phyloP scores from a whole-genome alignment of 768 basidiomycete genomes.

The Aureoboletus auriporus region DNA sequence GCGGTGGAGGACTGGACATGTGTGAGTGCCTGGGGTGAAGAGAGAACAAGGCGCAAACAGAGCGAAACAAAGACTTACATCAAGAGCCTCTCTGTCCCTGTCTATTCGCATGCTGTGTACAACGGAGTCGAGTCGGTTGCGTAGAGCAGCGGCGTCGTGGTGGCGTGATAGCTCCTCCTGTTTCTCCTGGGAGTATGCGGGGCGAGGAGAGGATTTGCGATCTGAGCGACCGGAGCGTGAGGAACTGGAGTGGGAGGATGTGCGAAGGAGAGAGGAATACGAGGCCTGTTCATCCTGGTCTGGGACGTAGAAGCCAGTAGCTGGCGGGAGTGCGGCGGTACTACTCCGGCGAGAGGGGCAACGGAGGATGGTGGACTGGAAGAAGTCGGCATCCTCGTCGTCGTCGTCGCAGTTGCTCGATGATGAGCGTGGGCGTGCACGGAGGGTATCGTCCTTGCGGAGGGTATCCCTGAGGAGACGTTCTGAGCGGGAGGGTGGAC shows the following conservation, averaged over 20 bases:
- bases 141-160: slow-evolving; percentile 40
- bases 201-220: slow-evolving; percentile 12
- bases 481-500: slow-evolving; percentile 50
- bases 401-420: slow-evolving; percentile 21
- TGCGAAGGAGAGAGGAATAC: slow-evolving; percentile 22
- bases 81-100: slow-evolving; percentile 14
- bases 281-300: slow-evolving; percentile 26
- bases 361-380: slow-evolving; percentile 27
- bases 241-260: slow-evolving; percentile 26
- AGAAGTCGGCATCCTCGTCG: slow-evolving; percentile 25
- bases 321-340: slow-evolving; percentile 9
- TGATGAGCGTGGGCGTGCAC: slow-evolving; percentile 26
- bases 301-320: slow-evolving; percentile 30
- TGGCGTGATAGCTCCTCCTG: slow-evolving; percentile 18
- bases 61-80: slow-evolving; percentile 19
- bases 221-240: slow-evolving; percentile 23
- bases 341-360: slow-evolving; percentile 20
- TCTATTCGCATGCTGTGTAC: slow-evolving; percentile 33
- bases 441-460: slow-evolving; percentile 44
- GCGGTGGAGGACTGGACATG: slow-evolving; percentile 20
- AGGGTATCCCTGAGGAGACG: slow-evolving; percentile 55
- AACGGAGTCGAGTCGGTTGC: slow-evolving; percentile 50
- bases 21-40: slow-evolving; percentile 16
- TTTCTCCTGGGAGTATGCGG: slow-evolving; percentile 14
- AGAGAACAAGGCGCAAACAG: slow-evolving; percentile 6